These are phyloP conservation scores for Rhytidiadelphus loreus DNA, from an alignment of 225 moss, liverwort and hornwort species.

Conservation along the genomic window DNA sequence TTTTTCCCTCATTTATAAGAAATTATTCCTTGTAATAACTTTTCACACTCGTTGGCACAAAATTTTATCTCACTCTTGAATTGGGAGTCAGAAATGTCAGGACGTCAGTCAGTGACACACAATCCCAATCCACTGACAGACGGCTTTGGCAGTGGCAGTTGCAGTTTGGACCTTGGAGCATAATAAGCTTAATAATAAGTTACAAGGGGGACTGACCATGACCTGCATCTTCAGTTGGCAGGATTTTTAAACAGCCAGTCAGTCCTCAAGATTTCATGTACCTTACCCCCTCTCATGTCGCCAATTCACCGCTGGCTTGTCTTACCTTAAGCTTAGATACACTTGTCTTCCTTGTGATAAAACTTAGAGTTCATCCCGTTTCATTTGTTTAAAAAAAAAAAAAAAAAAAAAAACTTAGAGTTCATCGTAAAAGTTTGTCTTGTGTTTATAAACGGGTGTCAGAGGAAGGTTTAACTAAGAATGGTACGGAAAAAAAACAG, in stretches of 20 bases:
- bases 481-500: no score
- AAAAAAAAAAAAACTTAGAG: no score
- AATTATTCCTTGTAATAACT: neutral
- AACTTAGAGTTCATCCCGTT: no score
- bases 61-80: neutral
- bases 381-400: no score
- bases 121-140: neutral
- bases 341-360: neutral
- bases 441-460: no score
- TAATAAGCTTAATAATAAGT: neutral
- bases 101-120: neutral
- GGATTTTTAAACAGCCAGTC: neutral
- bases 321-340: no score
- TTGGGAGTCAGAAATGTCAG: neutral
- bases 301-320: no score
- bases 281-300: no score
- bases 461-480: no score
- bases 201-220: neutral
- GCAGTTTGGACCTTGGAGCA: neutral
- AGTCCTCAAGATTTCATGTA: neutral
- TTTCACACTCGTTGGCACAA: neutral
- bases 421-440: no score
- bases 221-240: no score
- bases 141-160: no score
- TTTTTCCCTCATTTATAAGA: neutral